Percentiles rank a stretch among this genome's conserved stretches.
Evolutionary conservation across 495 filamentous ascomycete species (phyloP).

Genomic region (Lentithecium fluviatile): DNA sequence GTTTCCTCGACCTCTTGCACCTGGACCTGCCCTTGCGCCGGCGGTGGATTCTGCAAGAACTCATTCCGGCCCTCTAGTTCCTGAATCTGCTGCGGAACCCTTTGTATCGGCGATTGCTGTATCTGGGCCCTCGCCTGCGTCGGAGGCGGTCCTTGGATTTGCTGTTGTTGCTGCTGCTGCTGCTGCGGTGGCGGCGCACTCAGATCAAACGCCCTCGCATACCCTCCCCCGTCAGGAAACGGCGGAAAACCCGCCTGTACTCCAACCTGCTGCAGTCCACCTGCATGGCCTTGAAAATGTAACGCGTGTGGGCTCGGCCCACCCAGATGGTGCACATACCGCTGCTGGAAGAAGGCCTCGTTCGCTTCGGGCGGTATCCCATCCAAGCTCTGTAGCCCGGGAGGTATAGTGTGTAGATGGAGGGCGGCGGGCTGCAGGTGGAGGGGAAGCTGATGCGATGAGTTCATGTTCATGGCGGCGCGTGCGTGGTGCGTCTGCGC

Average conservation of each 20-base stretch:
- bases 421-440: background rate
- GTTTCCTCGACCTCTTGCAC: conserved; percentile 18
- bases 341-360: conserved; percentile 27
- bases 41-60: background rate
- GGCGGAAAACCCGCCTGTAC: conserved; percentile 8
- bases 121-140: background rate
- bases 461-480: conserved; percentile 2
- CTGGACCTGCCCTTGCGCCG: background rate
- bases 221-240: conserved; percentile 4
- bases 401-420: conserved; percentile 20
- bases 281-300: conserved; percentile 16
- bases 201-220: conserved; percentile 18
- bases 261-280: conserved; percentile 8
- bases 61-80: conserved; percentile 12
- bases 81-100: conserved; percentile 7
- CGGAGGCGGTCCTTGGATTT: conserved; percentile 1
- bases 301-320: background rate
- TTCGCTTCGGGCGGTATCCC: conserved; percentile 11
- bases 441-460: background rate
- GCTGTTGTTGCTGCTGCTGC: background rate
- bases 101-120: conserved; percentile 2
- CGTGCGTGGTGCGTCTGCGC: background rate
- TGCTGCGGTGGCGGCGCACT: conserved; percentile 11
- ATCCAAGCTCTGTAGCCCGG: conserved; percentile 24
- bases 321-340: conserved; percentile 10